Evolutionary conservation across 2,329 filamentous ascomycete genomes (phyloP), one percentile per base, ranked within the genome.

Genomic region (Aspergillus sp.): DNA sequence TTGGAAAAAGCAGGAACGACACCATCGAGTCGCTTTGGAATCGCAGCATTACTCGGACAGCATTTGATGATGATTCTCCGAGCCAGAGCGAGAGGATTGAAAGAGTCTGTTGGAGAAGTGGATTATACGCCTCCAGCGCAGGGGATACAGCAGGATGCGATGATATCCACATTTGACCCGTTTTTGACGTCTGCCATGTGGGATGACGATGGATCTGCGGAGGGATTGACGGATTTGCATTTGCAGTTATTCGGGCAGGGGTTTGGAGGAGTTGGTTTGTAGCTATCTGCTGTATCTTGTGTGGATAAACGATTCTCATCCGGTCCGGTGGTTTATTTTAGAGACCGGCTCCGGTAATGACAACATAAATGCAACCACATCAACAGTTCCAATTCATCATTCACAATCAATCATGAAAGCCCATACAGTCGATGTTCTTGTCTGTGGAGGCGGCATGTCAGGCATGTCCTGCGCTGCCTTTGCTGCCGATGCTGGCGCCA

Each of bases 401-500:
- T 37, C 35, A 9, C 10, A 37, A 37, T 37, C 13, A 3, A 37
- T 27, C 44, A 58, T 60, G 57, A 27, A 58, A 5, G 38, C 37
- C 5, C 29, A 57, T 28, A 31, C 45, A 5, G 58, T 59, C 8
- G 58, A 60, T 37, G 49, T 51, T 11, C 40, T 60, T 7, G 52
- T 60, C n/a, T 60, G 56, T 29, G 58, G 58, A 9, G 58, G 54
- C 26, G 58, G 58, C 27, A 60, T 60, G 58, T 58, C 58, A 4
- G 58, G 57, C 7, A 47, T 60, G 53, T 47, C 58, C 35, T 59
- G 58, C 36, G 54, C 58, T 37, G 50, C 58, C 30, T 60, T 60
- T 27, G 51, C 54, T 4, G 51, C 57, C 4, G 45, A 53, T 8
- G 47, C 57, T 11, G 58, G 57, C 32, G 57, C 54, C 32, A 54